Evolutionary conservation across 2,329 filamentous ascomycete species (phyloP), one percentile per base, ranked within the genome.

Genomic region (Hymenoscyphus fructigenus): DNA sequence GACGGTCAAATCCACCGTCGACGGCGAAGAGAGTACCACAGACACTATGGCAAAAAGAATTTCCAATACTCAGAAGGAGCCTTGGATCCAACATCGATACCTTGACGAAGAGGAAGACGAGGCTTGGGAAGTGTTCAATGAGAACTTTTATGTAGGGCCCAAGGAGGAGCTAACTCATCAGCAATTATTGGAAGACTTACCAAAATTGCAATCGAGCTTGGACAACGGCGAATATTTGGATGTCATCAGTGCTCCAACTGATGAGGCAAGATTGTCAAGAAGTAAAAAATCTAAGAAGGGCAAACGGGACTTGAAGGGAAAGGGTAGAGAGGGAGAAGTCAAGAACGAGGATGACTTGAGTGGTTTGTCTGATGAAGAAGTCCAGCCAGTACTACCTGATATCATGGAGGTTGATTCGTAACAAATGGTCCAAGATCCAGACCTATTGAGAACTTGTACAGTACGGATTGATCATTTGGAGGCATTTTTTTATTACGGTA

Each of bases 1-100:
- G 81, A 92, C 91, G 34, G 88, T 96, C 74, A 96, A 96, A 81
- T 88, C 88, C 44, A 85, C 87, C 1, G 85, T 87, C 57, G 87
- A 90, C 70, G 87, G 88, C 63, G 89, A 90, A 60, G 82, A 82
- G 57, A 81, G 86, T 63, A 82, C 86, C 14, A 87, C 86, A 28
- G 85, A 91, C 70, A 93, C 88, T 41, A 95, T 90, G 81, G 88
- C 85, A 67, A 84, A 90, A 73, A 87, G 92, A 34, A 85, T 98
- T 68, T 87, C 90, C 71, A 80, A 84, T 56, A 92, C 96, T 55
- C 91, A 96, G 79, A 85, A 88, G 61, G 94, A 99, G 76, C 81
- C 83, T 64, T 99, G 95, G 95, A 85, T 87, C 69, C 85, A 83
- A 67, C 84, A 97, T 76, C 83, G 87, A 67, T 97, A 93, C 81